Conservation (phyloP, 2,329 filamentous ascomycete genomes). For the Ascocoryne sarcoides region DNA sequence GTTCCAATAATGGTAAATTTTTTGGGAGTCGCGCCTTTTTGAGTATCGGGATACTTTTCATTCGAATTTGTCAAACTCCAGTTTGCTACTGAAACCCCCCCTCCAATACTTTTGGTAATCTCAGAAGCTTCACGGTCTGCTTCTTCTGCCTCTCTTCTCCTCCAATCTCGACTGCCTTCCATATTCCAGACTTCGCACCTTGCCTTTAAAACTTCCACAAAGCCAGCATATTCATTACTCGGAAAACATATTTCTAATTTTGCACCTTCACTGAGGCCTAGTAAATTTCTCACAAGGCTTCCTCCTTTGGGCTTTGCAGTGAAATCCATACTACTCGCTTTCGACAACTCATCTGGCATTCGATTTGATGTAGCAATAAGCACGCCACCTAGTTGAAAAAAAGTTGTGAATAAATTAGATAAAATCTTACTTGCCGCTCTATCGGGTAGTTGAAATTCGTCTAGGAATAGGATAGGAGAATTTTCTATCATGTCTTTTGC, state of each 20-base stretch:
- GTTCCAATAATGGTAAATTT: constrained; percentile 21
- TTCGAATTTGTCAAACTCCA: neutral
- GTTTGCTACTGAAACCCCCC: constrained; percentile 19
- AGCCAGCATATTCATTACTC: constrained; percentile 65
- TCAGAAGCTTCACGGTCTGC: constrained; percentile 23
- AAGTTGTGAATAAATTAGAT: constrained; percentile 67
- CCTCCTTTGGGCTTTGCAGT: constrained; percentile 42
- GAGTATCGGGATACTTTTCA: neutral
- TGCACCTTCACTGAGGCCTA: constrained; percentile 34
- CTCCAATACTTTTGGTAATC: constrained; percentile 27
- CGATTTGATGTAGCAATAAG: constrained; percentile 73
- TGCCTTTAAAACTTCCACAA: constrained; percentile 67
- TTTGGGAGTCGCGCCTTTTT: constrained; percentile 13
- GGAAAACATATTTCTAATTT: constrained; percentile 36
- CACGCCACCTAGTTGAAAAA: constrained; percentile 76
- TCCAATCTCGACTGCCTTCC: constrained; percentile 65
- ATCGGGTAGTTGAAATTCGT: constrained; percentile 79
- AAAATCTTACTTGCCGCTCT: constrained; percentile 70
- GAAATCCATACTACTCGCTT: constrained; percentile 64
- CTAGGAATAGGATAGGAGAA: constrained; percentile 69
- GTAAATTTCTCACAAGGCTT: constrained; percentile 40
- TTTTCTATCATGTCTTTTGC: constrained; percentile 68
- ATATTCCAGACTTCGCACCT: constrained; percentile 81
- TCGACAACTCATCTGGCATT: constrained; percentile 73
- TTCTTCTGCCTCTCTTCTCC: constrained; percentile 43